Evolutionary conservation across 768 basidiomycete species (phyloP), one percentile per base, ranked within the genome.

Genomic region (Pleurotus platypus): DNA sequence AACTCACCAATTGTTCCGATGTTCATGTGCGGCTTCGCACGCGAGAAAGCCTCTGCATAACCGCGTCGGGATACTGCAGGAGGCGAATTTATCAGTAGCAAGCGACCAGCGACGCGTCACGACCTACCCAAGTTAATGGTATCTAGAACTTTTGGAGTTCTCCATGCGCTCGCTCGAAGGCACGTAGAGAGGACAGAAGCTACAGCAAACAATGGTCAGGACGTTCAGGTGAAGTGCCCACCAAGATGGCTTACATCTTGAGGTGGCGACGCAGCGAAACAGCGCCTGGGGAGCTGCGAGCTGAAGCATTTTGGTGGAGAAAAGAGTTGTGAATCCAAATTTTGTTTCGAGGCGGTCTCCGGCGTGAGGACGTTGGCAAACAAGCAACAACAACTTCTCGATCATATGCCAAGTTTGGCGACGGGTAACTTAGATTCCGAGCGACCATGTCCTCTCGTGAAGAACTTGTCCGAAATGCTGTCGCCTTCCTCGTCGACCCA

Each of bases 1-100:
- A 61, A 71, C 73, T 51, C 68, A 89, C 91, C 92, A 66, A 94
- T 94, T 50, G 92, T 94, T 62, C 93, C 93, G 66, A 96, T 91
- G 79, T 96, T 96, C 89, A 96, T 88, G 69, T 95, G 93, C 55
- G 92, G 90, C 70, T 94, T 94, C 15, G 75, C 74, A 40, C 92
- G 88, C 46, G 84, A 79, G 73, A 83, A 94, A 38, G 75, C 74
- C 60, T 93, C 92, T 48, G 91, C 91, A 74, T 93, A 93, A 16
- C 87, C 81, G 67, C 91, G 83, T 62, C 79, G 75, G 57, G 75
- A 65, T 55, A 76, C 86, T 86, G 46, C 48, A 50, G 16, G 22
- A 20, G 54, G 47, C 37, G 7, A 43, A 35, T 39, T 6, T 24
- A 43, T 22, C 30, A n/a, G 38, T 47, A 26, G n/a, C 26, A 16